Conservation (phyloP, 192 early-diverging fungal species). For the Coemansia sp. region DNA sequence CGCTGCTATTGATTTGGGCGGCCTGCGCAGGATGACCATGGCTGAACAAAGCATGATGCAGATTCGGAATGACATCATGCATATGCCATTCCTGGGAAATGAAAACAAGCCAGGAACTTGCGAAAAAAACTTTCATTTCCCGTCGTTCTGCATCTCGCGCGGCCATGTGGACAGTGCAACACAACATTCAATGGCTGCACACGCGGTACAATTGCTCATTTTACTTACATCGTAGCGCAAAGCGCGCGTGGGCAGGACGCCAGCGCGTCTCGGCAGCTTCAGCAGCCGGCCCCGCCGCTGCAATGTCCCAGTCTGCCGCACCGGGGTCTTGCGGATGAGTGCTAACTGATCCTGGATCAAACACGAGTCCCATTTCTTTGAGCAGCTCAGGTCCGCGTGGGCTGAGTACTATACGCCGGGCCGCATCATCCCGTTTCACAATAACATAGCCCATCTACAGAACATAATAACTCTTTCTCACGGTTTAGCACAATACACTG, state of each 20-base stretch:
- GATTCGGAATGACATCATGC: constrained; percentile 21
- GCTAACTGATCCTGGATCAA: constrained; percentile 16
- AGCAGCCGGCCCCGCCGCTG: constrained; percentile 8
- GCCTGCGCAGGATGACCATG: background rate
- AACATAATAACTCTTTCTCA: background rate
- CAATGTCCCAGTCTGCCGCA: background rate
- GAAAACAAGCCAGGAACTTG: constrained; percentile 4
- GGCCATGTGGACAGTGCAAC: background rate
- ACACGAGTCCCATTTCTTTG: constrained; percentile 20
- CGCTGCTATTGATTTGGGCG: constrained; percentile 3
- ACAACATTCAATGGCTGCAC: background rate
- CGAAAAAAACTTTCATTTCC: background rate
- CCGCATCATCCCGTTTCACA: constrained; percentile 44
- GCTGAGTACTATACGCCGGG: constrained; percentile 37
- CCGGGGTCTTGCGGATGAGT: constrained; percentile 16
- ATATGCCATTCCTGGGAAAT: constrained; percentile 5
- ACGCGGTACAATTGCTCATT: background rate
- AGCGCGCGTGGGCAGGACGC: constrained; percentile 50
- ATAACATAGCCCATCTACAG: constrained; percentile 50
- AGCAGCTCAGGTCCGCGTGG: constrained; percentile 39
- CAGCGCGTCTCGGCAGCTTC: constrained; percentile 36
- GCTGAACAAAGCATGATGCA: constrained; percentile 6
- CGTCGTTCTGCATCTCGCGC: background rate
- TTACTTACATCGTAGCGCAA: constrained; percentile 52
- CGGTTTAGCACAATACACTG: constrained; percentile 1